These are phyloP conservation scores for Austropuccinia psidii DNA, from an alignment of 1,284 basidiomycete genomes.

Conservation along the genomic window DNA sequence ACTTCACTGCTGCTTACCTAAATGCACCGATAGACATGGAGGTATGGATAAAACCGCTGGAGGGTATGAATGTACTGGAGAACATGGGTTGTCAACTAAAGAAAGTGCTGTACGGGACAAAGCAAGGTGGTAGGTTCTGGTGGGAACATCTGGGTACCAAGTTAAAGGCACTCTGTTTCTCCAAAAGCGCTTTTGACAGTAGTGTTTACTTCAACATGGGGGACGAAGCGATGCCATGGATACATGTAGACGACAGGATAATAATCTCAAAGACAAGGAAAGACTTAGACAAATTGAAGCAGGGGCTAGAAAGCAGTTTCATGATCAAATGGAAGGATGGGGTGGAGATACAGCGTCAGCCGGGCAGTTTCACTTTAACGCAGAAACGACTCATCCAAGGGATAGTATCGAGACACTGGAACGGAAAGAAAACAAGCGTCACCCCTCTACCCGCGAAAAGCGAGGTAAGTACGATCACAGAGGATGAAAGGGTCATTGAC, in stretches of 20 bases:
- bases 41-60: neutral
- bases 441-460: no score
- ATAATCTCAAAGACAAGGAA: neutral
- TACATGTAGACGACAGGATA: conserved; percentile 6
- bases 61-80: neutral
- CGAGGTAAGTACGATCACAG: no score
- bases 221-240: no score
- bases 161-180: no score
- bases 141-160: neutral
- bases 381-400: no score
- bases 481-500: no score
- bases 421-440: no score
- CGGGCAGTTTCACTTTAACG: no score
- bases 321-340: neutral
- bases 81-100: neutral
- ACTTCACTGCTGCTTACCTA: conserved; percentile 12
- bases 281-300: neutral
- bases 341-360: no score
- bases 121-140: conserved; percentile 21
- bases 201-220: no score
- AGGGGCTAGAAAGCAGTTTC: neutral
- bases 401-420: no score
- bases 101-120: conserved; percentile 14
- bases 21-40: conserved; percentile 13
- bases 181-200: no score